A percentile compares a stretch with the other conserved stretches of the same genome.
These are phyloP conservation scores for Claviceps paspali DNA, from an alignment of 2,329 filamentous ascomycete genomes.

Conservation along the genomic window DNA sequence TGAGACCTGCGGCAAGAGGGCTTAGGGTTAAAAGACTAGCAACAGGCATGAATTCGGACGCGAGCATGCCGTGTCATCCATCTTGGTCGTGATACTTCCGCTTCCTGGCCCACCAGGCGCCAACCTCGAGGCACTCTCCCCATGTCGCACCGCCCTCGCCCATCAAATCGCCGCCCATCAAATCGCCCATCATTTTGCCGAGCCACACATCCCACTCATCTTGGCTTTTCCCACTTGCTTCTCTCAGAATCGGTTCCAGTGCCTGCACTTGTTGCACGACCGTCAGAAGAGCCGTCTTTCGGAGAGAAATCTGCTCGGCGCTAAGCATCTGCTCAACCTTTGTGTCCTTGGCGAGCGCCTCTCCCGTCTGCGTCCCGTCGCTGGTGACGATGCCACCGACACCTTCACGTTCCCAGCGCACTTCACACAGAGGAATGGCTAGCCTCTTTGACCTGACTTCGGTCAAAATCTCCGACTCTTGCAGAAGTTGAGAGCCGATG, in stretches of 20 bases:
- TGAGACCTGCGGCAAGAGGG: not conserved
- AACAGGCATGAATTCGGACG: no score
- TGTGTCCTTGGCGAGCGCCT: conserved; percentile 32
- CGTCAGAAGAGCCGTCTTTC: conserved; percentile 66
- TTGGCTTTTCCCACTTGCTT: conserved; percentile 71
- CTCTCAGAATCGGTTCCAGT: conserved; percentile 66
- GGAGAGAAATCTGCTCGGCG: conserved; percentile 54
- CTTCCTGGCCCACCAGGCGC: conserved; percentile 85
- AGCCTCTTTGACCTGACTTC: conserved; percentile 61
- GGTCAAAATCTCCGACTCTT: conserved; percentile 58
- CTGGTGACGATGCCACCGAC: conserved; percentile 47
- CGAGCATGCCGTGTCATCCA: not conserved
- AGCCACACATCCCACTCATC: conserved; percentile 91
- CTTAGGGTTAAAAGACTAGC: not conserved
- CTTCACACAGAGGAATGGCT: conserved; percentile 72
- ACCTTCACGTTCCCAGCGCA: conserved; percentile 74
- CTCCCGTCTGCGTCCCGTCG: conserved; percentile 44
- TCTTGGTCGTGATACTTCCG: conserved; percentile 4
- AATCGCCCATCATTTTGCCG: conserved; percentile 69
- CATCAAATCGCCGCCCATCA: conserved; percentile 68
- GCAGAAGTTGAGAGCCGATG: conserved; percentile 61
- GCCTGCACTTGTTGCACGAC: conserved; percentile 74
- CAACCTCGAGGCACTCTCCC: conserved; percentile 74
- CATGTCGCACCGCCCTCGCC: conserved; percentile 63
- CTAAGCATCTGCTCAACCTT: conserved; percentile 35